phyloP scores from a whole-genome alignment of 2,329 filamentous ascomycete genomes.

The Pyrenochaeta sp. region DNA sequence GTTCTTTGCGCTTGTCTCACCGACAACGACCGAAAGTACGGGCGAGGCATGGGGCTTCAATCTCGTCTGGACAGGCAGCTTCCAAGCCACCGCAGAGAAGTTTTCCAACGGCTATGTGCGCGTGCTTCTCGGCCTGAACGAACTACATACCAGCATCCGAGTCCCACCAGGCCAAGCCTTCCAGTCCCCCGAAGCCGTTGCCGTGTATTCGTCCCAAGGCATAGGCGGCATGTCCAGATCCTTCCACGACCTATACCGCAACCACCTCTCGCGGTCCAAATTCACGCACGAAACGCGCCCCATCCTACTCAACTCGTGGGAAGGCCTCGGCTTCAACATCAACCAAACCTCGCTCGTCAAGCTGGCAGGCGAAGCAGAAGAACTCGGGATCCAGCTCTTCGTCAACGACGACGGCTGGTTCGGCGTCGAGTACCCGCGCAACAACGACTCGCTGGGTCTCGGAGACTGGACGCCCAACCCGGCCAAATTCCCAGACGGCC shows the following conservation, averaged over 20 bases:
- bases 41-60: slow-evolving; percentile 72
- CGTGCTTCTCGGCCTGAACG: slow-evolving; percentile 67
- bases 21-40: slow-evolving; percentile 65
- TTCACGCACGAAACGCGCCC: slow-evolving; percentile 62
- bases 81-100: slow-evolving; percentile 67
- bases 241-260: slow-evolving; percentile 67
- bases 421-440: slow-evolving; percentile 66
- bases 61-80: slow-evolving; percentile 70
- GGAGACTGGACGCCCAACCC: slow-evolving; percentile 70
- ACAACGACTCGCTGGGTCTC: slow-evolving; percentile 64
- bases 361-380: slow-evolving; percentile 64
- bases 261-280: slow-evolving; percentile 66
- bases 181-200: slow-evolving; percentile 68
- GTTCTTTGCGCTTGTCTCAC: slow-evolving; percentile 65
- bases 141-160: slow-evolving; percentile 66
- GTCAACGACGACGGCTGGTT: slow-evolving; percentile 75
- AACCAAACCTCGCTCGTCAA: slow-evolving; percentile 64
- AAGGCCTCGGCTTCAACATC: slow-evolving; percentile 66
- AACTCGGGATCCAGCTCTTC: slow-evolving; percentile 68
- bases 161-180: slow-evolving; percentile 65
- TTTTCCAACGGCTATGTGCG: slow-evolving; percentile 68
- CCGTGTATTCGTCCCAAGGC: slow-evolving; percentile 66
- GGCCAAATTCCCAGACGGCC: slow-evolving; percentile 64
- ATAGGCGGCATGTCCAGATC: slow-evolving; percentile 68
- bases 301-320: slow-evolving; percentile 70